Percentiles rank a stretch among this genome's conserved stretches.
phyloP scores from a whole-genome alignment of 768 basidiomycete species.

The Lentinula edodes region DNA sequence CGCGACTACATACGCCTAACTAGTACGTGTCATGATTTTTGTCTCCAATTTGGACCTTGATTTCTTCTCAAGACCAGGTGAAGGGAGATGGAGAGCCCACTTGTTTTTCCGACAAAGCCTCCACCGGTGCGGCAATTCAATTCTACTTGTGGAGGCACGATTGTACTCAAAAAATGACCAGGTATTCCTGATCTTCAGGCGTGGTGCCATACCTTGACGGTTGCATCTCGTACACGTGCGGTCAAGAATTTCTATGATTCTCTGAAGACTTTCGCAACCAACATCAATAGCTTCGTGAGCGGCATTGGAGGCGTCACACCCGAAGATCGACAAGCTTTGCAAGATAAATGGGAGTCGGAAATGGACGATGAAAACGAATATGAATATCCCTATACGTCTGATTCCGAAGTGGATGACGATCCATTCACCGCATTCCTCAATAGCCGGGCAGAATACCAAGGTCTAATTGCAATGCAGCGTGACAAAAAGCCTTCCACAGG shows the following conservation, averaged over 20 bases:
- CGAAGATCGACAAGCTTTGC: conserved; percentile 43
- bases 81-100: conserved; percentile 54
- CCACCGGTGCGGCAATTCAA: neutral
- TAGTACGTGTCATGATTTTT: conserved; percentile 22
- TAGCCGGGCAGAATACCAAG: conserved; percentile 11
- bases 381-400: neutral
- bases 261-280: conserved; percentile 42
- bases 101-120: conserved; percentile 20
- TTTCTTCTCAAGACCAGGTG: conserved; percentile 39
- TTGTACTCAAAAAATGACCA: conserved; percentile 39
- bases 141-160: neutral
- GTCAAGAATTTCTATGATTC: conserved; percentile 39
- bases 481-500: conserved; percentile 27
- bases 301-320: conserved; percentile 48
- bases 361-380: conserved; percentile 14
- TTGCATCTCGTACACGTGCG: conserved; percentile 37
- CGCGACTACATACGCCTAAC: conserved; percentile 57
- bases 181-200: conserved; percentile 51
- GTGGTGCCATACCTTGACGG: conserved; percentile 54
- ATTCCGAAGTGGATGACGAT: conserved; percentile 15
- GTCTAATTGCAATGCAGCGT: neutral
- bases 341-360: conserved; percentile 47
- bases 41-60: neutral
- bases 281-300: conserved; percentile 41
- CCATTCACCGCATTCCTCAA: conserved; percentile 29